Conservation (phyloP, 2,329 filamentous ascomycete genomes). For the Bipolaris gigantea region DNA sequence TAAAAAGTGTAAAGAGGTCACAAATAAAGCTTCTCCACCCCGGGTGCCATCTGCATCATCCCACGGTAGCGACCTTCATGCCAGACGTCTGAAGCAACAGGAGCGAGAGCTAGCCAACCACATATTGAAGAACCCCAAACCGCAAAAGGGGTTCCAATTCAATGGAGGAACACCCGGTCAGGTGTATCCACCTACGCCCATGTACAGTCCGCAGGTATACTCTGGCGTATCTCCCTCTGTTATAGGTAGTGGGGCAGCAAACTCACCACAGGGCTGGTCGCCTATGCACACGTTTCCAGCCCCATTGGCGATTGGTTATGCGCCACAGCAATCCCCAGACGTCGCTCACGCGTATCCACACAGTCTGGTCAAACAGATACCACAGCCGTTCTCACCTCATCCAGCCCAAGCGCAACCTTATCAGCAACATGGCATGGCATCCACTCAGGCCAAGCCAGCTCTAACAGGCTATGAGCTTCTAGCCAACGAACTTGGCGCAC, state of each 20-base stretch:
- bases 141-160: conserved; percentile 38
- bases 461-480: conserved; percentile 45
- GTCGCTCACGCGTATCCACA: conserved; percentile 25
- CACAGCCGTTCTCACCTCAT: conserved; percentile 25
- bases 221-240: conserved; percentile 29
- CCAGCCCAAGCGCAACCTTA: conserved; percentile 27
- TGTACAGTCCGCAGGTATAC: conserved; percentile 33
- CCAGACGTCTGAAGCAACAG: conserved; percentile 33
- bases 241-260: conserved; percentile 22
- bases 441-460: conserved; percentile 33
- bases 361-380: conserved; percentile 16
- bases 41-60: conserved; percentile 27
- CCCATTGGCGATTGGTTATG: conserved; percentile 30
- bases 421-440: conserved; percentile 24
- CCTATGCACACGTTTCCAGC: conserved; percentile 27
- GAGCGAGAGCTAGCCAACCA: conserved; percentile 41
- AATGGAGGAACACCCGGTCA: conserved; percentile 29
- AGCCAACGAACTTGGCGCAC: conserved; percentile 41
- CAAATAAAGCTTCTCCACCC: conserved; percentile 24
- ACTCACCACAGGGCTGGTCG: conserved; percentile 27
- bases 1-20: conserved; percentile 10
- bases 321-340: conserved; percentile 27
- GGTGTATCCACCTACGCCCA: conserved; percentile 28
- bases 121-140: conserved; percentile 42
- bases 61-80: conserved; percentile 30